These are phyloP conservation scores for Wickerhamiella alocasiicola DNA, from an alignment of 805 yeast genomes.

Conservation along the genomic window DNA sequence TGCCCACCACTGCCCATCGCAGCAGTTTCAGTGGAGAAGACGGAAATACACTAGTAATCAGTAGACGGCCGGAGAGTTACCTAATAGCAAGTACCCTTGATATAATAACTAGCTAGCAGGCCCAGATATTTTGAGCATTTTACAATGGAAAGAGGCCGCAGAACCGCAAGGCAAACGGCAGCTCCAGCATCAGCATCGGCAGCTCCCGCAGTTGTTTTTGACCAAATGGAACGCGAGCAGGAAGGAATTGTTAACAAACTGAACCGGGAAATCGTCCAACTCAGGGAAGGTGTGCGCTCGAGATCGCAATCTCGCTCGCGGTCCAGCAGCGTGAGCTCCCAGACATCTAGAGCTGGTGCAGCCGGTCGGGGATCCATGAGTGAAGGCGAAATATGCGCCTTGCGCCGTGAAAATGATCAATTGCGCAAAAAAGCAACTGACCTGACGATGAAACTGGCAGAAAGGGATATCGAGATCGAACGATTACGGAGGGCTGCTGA, in stretches of 20 bases:
- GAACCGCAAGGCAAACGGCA: slow-evolving; percentile 1
- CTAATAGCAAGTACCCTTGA: too few relatives aligned
- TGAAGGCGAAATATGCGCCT: slow-evolving; percentile 11
- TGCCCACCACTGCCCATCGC: too few relatives aligned
- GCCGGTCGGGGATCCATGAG: slow-evolving; percentile 14
- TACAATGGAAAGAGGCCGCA: slow-evolving; percentile 8
- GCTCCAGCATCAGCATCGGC: slow-evolving; percentile 3
- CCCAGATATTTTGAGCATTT: too few relatives aligned
- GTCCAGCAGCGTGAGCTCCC: slow-evolving; percentile 22
- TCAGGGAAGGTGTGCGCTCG: slow-evolving; percentile 36
- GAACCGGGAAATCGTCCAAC: slow-evolving; percentile 45
- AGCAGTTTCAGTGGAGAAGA: too few relatives aligned
- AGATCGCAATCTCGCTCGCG: slow-evolving; percentile 24
- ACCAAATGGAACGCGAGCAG: slow-evolving; percentile 53
- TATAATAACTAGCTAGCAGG: too few relatives aligned
- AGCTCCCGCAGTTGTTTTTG: slow-evolving; percentile 21
- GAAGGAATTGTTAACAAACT: slow-evolving; percentile 59
- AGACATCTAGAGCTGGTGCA: slow-evolving; percentile 19
- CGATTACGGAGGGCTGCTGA: too few relatives aligned
- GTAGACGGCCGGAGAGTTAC: too few relatives aligned
- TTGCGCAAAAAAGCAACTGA: slow-evolving; percentile 17
- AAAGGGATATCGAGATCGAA: slow-evolving; percentile 13
- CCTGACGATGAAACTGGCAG: slow-evolving; percentile 15
- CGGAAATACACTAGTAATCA: too few relatives aligned
- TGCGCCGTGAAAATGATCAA: slow-evolving; percentile 19